A percentile compares a stretch with the other conserved stretches of the same genome.
Conservation (phyloP, 805 yeast genomes). For the Pichia deserticola region DNA sequence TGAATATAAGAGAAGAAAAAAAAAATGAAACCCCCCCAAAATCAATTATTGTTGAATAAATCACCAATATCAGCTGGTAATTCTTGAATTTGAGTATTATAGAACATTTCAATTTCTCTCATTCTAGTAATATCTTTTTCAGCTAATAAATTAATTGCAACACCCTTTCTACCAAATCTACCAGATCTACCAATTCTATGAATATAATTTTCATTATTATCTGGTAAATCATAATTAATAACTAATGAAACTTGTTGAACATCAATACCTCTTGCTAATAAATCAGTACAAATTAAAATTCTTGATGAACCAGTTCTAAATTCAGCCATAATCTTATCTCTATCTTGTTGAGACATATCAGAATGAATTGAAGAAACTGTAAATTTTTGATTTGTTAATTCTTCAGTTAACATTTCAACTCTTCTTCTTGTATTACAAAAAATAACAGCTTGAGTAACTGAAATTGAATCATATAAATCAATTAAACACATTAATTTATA, state of each 20-base stretch:
- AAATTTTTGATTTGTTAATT: constrained; percentile 73
- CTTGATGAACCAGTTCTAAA: constrained; percentile 91
- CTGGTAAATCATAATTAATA: constrained; percentile 90
- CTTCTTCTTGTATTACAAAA: constrained; percentile 96
- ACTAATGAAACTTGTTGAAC: constrained; percentile 97
- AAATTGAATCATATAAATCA: constrained; percentile 89
- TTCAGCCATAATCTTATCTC: constrained; percentile 92
- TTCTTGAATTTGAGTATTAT: constrained; percentile 67
- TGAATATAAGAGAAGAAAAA: neutral
- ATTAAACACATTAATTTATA: constrained; percentile 93
- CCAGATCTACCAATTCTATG: constrained; percentile 99
- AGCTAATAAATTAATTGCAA: constrained; percentile 90
- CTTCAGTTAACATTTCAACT: constrained; percentile 83
- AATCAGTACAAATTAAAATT: constrained; percentile 91
- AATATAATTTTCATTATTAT: constrained; percentile 89
- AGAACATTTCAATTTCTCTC: constrained; percentile 68
- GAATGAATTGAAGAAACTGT: constrained; percentile 96
- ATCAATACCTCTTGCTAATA: constrained; percentile 97
- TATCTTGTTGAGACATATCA: constrained; percentile 90
- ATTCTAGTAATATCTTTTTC: constrained; percentile 65
- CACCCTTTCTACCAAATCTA: constrained; percentile 97
- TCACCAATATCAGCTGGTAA: constrained; percentile 72
- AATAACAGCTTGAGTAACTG: constrained; percentile 95
- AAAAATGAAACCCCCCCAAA: neutral
- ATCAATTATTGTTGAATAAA: constrained; percentile 18